phyloP scores from a whole-genome alignment of 768 basidiomycete species.

The Cystofilobasidium macerans region DNA sequence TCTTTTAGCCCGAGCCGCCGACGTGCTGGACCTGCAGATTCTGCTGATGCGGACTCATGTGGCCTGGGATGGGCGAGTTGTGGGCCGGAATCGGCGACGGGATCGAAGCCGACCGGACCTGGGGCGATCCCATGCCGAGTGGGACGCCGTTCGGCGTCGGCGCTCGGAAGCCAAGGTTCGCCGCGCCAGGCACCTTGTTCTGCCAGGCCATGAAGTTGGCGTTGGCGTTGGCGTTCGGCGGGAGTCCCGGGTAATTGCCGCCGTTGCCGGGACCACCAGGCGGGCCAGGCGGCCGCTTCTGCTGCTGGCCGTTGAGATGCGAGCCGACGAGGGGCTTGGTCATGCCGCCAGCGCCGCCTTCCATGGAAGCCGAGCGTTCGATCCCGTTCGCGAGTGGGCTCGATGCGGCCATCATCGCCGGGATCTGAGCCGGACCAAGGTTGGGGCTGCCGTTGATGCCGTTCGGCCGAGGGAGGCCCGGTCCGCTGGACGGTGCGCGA shows the following conservation, averaged over 20 bases:
- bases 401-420: slow-evolving; percentile 6
- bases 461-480: slow-evolving; percentile 11
- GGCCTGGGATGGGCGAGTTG: slow-evolving; percentile 9
- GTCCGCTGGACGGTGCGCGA: slow-evolving; percentile 15
- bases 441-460: slow-evolving; percentile 12
- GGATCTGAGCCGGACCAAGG: slow-evolving; percentile 1
- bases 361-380: background rate
- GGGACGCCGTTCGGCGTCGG: slow-evolving; percentile 10
- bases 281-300: background rate
- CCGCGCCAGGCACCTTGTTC: background rate
- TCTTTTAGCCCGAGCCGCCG: slow-evolving; percentile 14
- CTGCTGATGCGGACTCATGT: slow-evolving; percentile 8
- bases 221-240: slow-evolving; percentile 15
- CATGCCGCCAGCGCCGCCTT: slow-evolving; percentile 1
- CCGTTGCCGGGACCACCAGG: slow-evolving; percentile 5
- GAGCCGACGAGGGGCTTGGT: background rate
- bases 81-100: slow-evolving; percentile 6
- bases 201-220: slow-evolving; percentile 14
- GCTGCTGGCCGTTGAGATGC: background rate
- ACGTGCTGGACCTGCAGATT: slow-evolving; percentile 20
- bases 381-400: slow-evolving; percentile 7
- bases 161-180: background rate
- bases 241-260: slow-evolving; percentile 14
- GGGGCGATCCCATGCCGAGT: slow-evolving; percentile 6
- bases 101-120: slow-evolving; percentile 1